Conservation (phyloP, 768 basidiomycete genomes). For the Melanogaster broomeanus region DNA sequence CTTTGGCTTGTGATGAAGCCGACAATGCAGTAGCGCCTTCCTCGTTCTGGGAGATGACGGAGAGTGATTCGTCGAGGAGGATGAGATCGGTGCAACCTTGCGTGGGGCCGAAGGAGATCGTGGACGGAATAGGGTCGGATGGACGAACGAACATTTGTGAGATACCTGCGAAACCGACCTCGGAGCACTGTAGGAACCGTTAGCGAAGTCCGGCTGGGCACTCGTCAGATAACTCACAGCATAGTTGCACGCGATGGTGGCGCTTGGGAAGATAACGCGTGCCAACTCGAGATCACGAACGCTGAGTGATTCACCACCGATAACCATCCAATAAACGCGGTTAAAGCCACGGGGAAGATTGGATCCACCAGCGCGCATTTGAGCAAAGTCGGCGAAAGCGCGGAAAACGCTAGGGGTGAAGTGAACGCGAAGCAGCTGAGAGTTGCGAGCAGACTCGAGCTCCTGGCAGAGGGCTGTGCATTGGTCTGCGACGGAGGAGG, state of each 20-base stretch:
- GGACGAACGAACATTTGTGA: constrained; percentile 32
- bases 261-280: constrained; percentile 20
- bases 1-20: constrained; percentile 27
- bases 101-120: constrained; percentile 28
- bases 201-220: background rate
- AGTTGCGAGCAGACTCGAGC: constrained; percentile 20
- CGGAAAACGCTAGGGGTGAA: constrained; percentile 33
- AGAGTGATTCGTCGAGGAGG: constrained; percentile 24
- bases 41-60: constrained; percentile 19
- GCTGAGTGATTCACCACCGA: constrained; percentile 31
- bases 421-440: constrained; percentile 28
- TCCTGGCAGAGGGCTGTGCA: constrained; percentile 25
- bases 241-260: constrained; percentile 33
- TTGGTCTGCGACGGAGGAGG: constrained; percentile 28
- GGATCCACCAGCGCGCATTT: constrained; percentile 19
- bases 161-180: constrained; percentile 32
- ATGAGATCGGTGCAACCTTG: constrained; percentile 31
- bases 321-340: constrained; percentile 35
- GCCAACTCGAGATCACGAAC: constrained; percentile 28
- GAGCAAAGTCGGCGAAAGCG: constrained; percentile 29
- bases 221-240: constrained; percentile 16
- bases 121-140: constrained; percentile 23
- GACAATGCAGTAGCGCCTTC: constrained; percentile 27
- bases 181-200: constrained; percentile 23
- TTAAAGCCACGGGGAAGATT: constrained; percentile 20